Evolutionary conservation across 768 basidiomycete species (phyloP), one percentile per base, ranked within the genome.

Genomic region (Lentinula aciculospora): DNA sequence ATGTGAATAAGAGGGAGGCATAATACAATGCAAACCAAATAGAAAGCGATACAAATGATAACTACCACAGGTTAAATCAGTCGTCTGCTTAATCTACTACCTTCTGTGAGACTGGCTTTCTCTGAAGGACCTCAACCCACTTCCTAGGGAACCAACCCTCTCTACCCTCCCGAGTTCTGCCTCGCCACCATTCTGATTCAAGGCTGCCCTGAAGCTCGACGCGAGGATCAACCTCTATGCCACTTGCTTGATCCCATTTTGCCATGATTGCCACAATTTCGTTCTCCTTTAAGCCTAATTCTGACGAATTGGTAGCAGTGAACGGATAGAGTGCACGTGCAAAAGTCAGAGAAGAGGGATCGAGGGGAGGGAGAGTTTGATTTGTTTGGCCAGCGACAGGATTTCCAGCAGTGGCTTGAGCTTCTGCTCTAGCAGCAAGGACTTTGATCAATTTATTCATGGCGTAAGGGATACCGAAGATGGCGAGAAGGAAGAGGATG

Each of bases 111-210:
- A 25, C 49, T 34, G 28, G 49, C 31, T 62, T 75, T 65, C 80
- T 75, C 65, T 79, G 83, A 57, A 90, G 70, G 3, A 89, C 76
- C 69, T 92, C 82, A 3, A 95, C 92, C 81, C 89, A 95, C 62
- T 89, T 93, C 58, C 76, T 81, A 1, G 95, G 95, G 80, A 98
- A 97, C 93, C 94, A 98, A 0, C 95, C 95, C 63, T 91, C 86
- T 63, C 88, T 78, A 0, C 95, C 95, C 62, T 97, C 94, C 58
- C 95, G 78, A 60, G 91, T 94, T 46, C 95, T 80, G 1, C 95
- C 95, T 69, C 85, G 87, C 94, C 94, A 98, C 95, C 95, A 98
- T 58, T 94, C 94, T 4, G 78, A 82, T 57, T 76, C 73, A 25
- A 34, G 25, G 9, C 40, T 28, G 27, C 74, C 68, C 55, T 84